These are phyloP conservation scores for Pleurotus eryngii DNA, from an alignment of 768 basidiomycete genomes.

Conservation along the genomic window DNA sequence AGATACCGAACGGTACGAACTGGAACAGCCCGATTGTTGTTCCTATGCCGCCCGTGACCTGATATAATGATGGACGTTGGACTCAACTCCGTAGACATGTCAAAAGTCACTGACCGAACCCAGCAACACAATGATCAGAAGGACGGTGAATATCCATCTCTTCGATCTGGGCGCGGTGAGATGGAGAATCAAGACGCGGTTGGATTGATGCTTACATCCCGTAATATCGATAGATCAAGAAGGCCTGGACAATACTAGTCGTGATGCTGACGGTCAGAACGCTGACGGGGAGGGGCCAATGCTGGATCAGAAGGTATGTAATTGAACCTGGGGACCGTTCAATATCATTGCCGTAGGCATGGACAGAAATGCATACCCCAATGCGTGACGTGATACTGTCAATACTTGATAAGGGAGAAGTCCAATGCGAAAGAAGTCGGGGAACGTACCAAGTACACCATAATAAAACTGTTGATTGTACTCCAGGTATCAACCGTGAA, in stretches of 20 bases:
- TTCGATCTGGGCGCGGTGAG: not conserved
- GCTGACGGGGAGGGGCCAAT: slow-evolving; percentile 3
- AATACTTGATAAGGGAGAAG: not conserved
- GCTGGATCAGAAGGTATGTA: not conserved
- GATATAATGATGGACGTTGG: too few species aligned
- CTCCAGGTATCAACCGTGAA: slow-evolving; percentile 4
- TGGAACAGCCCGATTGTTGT: slow-evolving; percentile 4
- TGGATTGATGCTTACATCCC: not conserved
- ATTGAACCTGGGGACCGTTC: not conserved
- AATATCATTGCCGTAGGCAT: not conserved
- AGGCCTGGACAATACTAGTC: not conserved
- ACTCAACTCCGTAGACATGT: too few species aligned
- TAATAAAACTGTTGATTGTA: slow-evolving; percentile 6
- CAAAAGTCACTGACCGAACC: not conserved
- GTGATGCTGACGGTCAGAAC: slow-evolving; percentile 4
- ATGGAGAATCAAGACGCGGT: not conserved
- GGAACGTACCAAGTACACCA: not conserved
- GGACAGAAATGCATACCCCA: not conserved
- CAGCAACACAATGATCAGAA: not conserved
- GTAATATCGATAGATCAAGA: slow-evolving; percentile 3
- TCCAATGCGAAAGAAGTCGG: not conserved
- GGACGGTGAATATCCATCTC: not conserved
- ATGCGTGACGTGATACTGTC: not conserved
- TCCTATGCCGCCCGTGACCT: slow-evolving; percentile 1
- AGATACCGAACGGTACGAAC: not conserved